These are phyloP conservation scores for Nothopassalora personata DNA, from an alignment of 2,329 filamentous ascomycete genomes.

Conservation along the genomic window DNA sequence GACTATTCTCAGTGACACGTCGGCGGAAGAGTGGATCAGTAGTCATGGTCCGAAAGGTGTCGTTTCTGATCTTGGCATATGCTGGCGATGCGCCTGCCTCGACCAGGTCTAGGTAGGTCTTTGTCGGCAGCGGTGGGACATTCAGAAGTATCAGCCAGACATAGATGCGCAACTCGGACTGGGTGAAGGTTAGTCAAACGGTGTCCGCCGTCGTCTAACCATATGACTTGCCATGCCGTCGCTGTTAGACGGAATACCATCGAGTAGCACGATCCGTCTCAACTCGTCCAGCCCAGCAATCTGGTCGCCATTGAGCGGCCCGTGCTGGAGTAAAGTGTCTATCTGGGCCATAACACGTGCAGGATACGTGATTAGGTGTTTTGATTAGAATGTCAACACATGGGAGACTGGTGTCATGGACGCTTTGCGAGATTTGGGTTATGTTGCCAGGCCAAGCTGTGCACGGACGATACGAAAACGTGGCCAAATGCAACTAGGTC, in stretches of 20 bases:
- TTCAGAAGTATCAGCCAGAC: conserved; percentile 93
- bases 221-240: conserved; percentile 67
- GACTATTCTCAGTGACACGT: conserved; percentile 87
- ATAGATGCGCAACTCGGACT: conserved; percentile 93
- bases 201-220: neutral
- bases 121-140: conserved; percentile 75
- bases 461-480: no score
- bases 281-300: conserved; percentile 62
- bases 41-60: conserved; percentile 93
- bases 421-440: no score
- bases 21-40: conserved; percentile 96
- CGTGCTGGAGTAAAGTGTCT: conserved; percentile 73
- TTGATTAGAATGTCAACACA: neutral
- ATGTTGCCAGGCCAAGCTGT: no score
- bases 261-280: conserved; percentile 66
- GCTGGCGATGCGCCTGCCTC: conserved; percentile 90
- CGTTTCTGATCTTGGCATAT: conserved; percentile 96
- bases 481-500: no score
- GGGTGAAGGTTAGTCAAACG: conserved; percentile 2
- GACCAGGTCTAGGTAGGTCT: conserved; percentile 82
- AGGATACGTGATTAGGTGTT: neutral
- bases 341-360: conserved; percentile 43
- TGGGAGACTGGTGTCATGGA: neutral
- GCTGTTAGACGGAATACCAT: conserved; percentile 69
- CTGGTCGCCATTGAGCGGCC: conserved; percentile 67